phyloP scores from a whole-genome alignment of 306 rosid genomes.

The Biancaea sappan region DNA sequence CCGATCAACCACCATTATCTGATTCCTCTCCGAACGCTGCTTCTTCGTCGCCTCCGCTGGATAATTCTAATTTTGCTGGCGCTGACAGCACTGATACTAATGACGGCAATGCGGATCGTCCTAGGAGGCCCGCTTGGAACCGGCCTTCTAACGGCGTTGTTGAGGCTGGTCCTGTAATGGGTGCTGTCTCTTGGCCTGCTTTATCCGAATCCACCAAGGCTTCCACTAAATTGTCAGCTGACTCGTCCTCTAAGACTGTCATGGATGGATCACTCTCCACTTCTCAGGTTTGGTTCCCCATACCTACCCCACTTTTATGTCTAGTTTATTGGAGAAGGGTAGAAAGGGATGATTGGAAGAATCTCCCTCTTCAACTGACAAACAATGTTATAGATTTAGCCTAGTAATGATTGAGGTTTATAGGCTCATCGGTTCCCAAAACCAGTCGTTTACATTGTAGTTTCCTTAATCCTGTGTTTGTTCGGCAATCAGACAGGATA shows the following conservation, averaged over 20 bases:
- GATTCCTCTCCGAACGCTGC: constrained; percentile 46
- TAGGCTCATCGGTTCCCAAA: not conserved
- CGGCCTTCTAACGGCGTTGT: constrained; percentile 56
- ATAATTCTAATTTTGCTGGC: constrained; percentile 16
- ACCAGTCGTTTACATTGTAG: not conserved
- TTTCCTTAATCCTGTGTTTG: not conserved
- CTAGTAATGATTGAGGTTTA: not conserved
- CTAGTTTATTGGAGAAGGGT: not conserved
- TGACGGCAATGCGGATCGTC: constrained; percentile 44
- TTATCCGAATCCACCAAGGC: constrained; percentile 63
- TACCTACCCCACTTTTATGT: not conserved
- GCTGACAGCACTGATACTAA: constrained; percentile 40
- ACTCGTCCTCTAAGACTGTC: constrained; percentile 49
- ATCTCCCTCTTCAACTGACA: not conserved
- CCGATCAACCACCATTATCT: constrained; percentile 36
- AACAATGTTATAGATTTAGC: not conserved
- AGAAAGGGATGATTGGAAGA: not conserved
- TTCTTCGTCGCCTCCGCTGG: constrained; percentile 36
- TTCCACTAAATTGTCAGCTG: constrained; percentile 48
- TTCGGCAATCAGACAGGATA: not conserved
- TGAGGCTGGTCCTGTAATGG: constrained; percentile 68
- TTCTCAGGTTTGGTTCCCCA: constrained; percentile 59
- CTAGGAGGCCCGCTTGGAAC: constrained; percentile 72
- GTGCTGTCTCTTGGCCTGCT: constrained; percentile 77
- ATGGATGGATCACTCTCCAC: constrained; percentile 46